Evolutionary conservation across 2,329 filamentous ascomycete species (phyloP).

Genomic region (Botrytis elliptica): DNA sequence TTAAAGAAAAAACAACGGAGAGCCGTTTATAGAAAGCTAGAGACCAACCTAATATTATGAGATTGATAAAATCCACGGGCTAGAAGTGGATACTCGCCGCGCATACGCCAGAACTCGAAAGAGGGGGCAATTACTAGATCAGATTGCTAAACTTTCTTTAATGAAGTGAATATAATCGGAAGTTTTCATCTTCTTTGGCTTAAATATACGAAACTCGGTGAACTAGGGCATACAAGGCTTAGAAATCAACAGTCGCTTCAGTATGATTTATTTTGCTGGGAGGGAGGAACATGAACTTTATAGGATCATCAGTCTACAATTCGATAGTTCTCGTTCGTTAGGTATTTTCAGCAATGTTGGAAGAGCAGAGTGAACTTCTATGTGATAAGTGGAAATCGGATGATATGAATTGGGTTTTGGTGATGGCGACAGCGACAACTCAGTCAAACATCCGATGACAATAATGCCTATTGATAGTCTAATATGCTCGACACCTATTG

Average conservation of each 20-base stretch:
- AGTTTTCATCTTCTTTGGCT: not conserved
- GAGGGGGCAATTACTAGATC: not conserved
- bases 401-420: not conserved
- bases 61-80: not conserved
- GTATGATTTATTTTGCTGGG: too few relatives aligned
- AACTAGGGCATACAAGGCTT: too few relatives aligned
- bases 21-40: not conserved
- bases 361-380: not conserved
- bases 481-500: not conserved
- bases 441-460: not conserved
- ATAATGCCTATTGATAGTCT: not conserved
- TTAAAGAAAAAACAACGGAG: too few relatives aligned
- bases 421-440: not conserved
- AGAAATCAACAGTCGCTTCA: too few relatives aligned
- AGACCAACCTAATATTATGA: not conserved
- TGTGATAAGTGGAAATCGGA: not conserved
- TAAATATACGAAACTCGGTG: not conserved
- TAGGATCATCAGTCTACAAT: too few relatives aligned
- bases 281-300: too few relatives aligned
- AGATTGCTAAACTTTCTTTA: not conserved
- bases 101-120: not conserved
- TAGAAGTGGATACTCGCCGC: not conserved
- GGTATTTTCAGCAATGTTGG: not conserved
- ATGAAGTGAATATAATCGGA: not conserved
- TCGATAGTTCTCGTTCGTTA: not conserved